Base-by-base conservation (phyloP, 352 stramenopile species). In the Globisporangium megalacanthum region DNA sequence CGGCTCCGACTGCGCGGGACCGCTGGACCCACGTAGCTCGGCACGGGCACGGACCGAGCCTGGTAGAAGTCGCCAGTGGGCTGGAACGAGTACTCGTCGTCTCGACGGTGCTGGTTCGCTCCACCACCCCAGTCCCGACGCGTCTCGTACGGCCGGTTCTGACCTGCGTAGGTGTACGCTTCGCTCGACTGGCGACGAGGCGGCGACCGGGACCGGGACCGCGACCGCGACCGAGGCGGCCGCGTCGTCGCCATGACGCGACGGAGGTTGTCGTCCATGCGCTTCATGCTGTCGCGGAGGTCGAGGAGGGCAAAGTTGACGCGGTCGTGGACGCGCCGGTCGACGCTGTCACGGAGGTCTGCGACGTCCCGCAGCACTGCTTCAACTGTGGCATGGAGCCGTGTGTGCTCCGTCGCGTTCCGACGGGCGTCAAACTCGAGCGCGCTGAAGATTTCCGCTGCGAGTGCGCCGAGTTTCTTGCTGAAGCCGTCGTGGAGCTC, bases 401-500 rank as follows among this genome's bases (percentile, higher is more conserved):
- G 70, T n/a, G 55, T 65, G 52, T 83, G 85, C 47, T 82, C 73
- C 11, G 57, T 63, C 14, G 60, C 56, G 59, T 88, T 75, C 47
- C 65, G 60, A 19, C 52, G 54, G 11, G 75, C 76, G 54, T 88
- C 73, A 39, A 72, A 67, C 17, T 60, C 48, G 2, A 88, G 54
- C 6, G 71, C 62, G 35, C 64, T 60, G 61, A 84, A 84, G 45
- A 88, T 3, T 49, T 82, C 62, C 3, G 60, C 63, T 15, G 65
- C 66, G 0, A 83, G 50, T 2, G 80, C 71, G 19, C 66, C 46
- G 1, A 86, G 33, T 19, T 65, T 64, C 17, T 48, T 11, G 20
- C 62, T 57, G 42, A 80, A 44, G 35, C 70, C 62, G 11, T 81
- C 57, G 4, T 73, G 61, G 20, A 77, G 56, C 9, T 66, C 58